Conservation (phyloP, 2,329 filamentous ascomycete genomes). For the Cladosporium austrohemisphaericum region DNA sequence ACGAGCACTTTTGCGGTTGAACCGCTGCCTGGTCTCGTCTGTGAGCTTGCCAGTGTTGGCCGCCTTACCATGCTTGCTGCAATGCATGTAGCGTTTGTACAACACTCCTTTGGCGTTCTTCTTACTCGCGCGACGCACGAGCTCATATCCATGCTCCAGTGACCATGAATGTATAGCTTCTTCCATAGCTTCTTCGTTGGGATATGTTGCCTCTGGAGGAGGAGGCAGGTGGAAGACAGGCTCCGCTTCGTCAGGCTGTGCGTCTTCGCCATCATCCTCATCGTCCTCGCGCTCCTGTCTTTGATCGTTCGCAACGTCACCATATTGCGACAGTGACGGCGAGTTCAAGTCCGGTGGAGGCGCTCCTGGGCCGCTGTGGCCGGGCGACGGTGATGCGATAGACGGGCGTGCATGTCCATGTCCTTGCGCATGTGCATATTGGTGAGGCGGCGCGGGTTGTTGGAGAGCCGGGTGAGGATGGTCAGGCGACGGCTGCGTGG, state of each 20-base stretch:
- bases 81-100: slow-evolving; percentile 35
- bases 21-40: slow-evolving; percentile 24
- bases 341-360: slow-evolving; percentile 24
- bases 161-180: slow-evolving; percentile 32
- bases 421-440: slow-evolving; percentile 1
- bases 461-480: slow-evolving; percentile 7
- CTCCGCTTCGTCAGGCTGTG: slow-evolving; percentile 20
- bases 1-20: slow-evolving; percentile 29
- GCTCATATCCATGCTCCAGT: slow-evolving; percentile 33
- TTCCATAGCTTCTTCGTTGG: slow-evolving; percentile 27
- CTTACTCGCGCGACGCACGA: slow-evolving; percentile 32
- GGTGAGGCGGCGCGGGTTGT: background rate
- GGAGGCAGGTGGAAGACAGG: slow-evolving; percentile 31
- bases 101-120: slow-evolving; percentile 31
- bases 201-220: slow-evolving; percentile 30
- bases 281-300: slow-evolving; percentile 16
- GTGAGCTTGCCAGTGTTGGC: slow-evolving; percentile 25
- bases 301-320: slow-evolving; percentile 6
- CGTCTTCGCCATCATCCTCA: slow-evolving; percentile 25
- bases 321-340: slow-evolving; percentile 15
- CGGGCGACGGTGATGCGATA: slow-evolving; percentile 2
- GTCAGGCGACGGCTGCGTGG: slow-evolving; percentile 2
- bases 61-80: slow-evolving; percentile 31
- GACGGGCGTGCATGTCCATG: background rate
- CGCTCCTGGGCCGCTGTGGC: slow-evolving; percentile 25